A percentile compares a stretch with the other conserved stretches of the same genome.
Evolutionary conservation across 768 basidiomycete species (phyloP).

Genomic region (Pleurotus ostreatus): DNA sequence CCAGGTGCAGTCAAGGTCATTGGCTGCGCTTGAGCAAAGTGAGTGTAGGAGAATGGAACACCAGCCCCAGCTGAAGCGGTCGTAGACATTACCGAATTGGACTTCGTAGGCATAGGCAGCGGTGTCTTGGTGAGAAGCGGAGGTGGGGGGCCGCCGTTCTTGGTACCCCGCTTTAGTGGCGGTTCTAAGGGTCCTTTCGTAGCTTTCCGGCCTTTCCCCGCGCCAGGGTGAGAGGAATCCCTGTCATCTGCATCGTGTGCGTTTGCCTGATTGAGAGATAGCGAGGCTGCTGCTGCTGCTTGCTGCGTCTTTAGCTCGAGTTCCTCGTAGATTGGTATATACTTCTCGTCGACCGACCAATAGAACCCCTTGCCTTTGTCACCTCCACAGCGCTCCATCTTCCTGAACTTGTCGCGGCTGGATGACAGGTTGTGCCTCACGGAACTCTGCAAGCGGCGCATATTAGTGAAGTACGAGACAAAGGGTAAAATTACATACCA

Average conservation of each 20-base stretch:
- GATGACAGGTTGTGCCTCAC: slow-evolving; percentile 95
- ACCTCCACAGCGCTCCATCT: slow-evolving; percentile 80
- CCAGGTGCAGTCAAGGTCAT: slow-evolving; percentile 9
- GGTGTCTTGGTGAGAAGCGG: slow-evolving; percentile 70
- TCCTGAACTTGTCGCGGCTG: slow-evolving; percentile 79
- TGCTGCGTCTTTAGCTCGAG: slow-evolving; percentile 55
- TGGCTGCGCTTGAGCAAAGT: slow-evolving; percentile 3
- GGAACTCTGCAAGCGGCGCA: slow-evolving; percentile 59
- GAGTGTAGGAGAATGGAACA: slow-evolving; percentile 12
- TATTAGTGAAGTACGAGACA: slow-evolving; percentile 9
- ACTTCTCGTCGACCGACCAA: slow-evolving; percentile 84
- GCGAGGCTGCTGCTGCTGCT: slow-evolving; percentile 22
- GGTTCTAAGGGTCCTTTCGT: slow-evolving; percentile 59
- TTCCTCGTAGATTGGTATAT: slow-evolving; percentile 64
- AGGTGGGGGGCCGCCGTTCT: slow-evolving; percentile 57
- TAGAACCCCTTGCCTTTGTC: slow-evolving; percentile 91
- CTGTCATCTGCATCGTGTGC: neutral
- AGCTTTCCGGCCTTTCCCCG: slow-evolving; percentile 30
- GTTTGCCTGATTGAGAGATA: neutral
- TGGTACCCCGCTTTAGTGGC: slow-evolving; percentile 65
- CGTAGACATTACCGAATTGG: slow-evolving; percentile 17
- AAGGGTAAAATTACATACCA: slow-evolving; percentile 48
- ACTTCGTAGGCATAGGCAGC: slow-evolving; percentile 40
- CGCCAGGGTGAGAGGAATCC: slow-evolving; percentile 22
- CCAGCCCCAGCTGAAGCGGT: slow-evolving; percentile 15